Percentiles rank a stretch among this genome's conserved stretches.
Conservation (phyloP, 345 rosid genomes). For the Melaleuca alternifolia region DNA sequence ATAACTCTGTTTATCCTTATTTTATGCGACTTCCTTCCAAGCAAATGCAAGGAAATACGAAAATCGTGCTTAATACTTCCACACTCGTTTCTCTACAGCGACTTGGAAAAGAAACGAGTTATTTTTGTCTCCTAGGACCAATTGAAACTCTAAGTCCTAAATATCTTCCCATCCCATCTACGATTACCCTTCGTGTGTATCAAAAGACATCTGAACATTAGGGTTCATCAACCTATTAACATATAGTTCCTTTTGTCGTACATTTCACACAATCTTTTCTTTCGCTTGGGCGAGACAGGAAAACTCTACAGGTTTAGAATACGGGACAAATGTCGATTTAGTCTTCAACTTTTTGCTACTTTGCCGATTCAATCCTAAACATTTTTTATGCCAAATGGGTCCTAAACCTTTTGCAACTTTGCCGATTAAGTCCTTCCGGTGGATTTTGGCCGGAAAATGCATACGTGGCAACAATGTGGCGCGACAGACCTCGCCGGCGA, state of each 20-base stretch:
- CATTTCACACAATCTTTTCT: not conserved
- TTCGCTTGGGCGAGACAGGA: not conserved
- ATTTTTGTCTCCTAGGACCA: not conserved
- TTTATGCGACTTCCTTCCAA: not conserved
- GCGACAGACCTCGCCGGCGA: too few relatives aligned
- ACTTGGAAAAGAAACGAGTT: not conserved
- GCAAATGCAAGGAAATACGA: not conserved
- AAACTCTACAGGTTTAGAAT: not conserved
- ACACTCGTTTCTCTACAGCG: not conserved
- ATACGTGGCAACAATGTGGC: too few relatives aligned
- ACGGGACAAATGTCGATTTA: too few relatives aligned
- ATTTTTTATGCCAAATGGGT: too few relatives aligned
- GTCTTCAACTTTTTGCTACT: too few relatives aligned
- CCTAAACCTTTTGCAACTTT: too few relatives aligned
- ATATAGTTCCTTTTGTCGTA: not conserved
- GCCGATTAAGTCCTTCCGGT: too few relatives aligned
- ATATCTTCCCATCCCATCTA: not conserved
- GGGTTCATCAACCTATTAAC: not conserved
- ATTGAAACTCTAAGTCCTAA: not conserved
- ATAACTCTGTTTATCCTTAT: not conserved
- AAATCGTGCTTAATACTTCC: not conserved
- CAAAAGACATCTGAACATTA: not conserved
- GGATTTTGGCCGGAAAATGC: too few relatives aligned
- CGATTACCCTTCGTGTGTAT: too few relatives aligned
- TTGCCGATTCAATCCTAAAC: too few relatives aligned